Evolutionary conservation across 768 basidiomycete species (phyloP).

Genomic region (Hemileccinum rubropunctum): DNA sequence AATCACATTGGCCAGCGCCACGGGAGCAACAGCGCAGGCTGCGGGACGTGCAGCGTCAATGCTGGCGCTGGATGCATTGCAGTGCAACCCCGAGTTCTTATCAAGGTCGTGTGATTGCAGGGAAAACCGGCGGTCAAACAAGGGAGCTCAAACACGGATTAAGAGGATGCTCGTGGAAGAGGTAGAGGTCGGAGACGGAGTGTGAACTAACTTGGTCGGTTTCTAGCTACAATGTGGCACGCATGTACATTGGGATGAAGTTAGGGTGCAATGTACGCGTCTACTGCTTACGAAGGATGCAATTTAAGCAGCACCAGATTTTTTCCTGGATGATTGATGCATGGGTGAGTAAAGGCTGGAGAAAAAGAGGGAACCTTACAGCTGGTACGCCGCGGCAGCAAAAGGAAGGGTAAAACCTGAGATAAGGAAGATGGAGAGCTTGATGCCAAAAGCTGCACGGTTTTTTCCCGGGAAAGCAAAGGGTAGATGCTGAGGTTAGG

Average conservation of each 20-base stretch:
- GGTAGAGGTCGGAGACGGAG: constrained; percentile 16
- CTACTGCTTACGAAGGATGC: constrained; percentile 12
- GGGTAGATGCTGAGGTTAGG: constrained; percentile 46
- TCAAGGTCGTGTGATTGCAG: constrained; percentile 68
- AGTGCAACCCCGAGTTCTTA: constrained; percentile 62
- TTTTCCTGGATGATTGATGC: constrained; percentile 37
- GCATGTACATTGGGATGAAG: constrained; percentile 6
- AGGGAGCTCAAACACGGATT: constrained; percentile 38
- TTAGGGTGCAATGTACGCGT: background rate
- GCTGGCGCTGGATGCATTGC: constrained; percentile 66
- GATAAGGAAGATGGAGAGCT: constrained; percentile 37
- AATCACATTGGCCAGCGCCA: constrained; percentile 55
- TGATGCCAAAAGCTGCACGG: constrained; percentile 42
- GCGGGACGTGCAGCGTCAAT: constrained; percentile 63
- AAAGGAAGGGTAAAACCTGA: constrained; percentile 69
- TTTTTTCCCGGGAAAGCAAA: constrained; percentile 53
- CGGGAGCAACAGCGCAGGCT: constrained; percentile 46
- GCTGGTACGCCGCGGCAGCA: constrained; percentile 54
- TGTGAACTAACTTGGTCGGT: constrained; percentile 5
- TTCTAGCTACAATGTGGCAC: background rate
- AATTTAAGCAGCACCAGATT: constrained; percentile 27
- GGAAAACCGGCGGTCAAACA: constrained; percentile 31
- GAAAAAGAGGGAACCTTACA: constrained; percentile 44
- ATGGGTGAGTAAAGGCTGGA: constrained; percentile 1
- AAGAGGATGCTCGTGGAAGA: constrained; percentile 29